A percentile compares a stretch with the other conserved stretches of the same genome.
These are phyloP conservation scores for Articulospora tetracladia DNA, from an alignment of 495 filamentous ascomycete genomes.

Conservation along the genomic window DNA sequence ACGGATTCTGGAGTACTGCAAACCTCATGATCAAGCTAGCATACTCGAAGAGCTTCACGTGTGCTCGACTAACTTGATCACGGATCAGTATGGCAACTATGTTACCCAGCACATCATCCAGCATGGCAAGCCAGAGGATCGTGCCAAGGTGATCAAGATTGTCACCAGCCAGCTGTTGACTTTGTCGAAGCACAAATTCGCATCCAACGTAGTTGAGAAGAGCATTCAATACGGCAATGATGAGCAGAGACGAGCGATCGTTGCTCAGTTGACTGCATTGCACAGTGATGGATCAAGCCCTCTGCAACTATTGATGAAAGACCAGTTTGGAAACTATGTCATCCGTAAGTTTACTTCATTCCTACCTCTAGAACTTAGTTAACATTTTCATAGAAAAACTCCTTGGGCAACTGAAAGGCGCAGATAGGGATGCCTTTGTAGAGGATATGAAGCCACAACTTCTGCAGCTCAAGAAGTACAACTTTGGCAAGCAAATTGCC, in stretches of 20 bases:
- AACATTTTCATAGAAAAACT: conserved; percentile 62
- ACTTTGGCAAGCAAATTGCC: conserved; percentile 73
- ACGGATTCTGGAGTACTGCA: conserved; percentile 83
- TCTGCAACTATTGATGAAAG: conserved; percentile 75
- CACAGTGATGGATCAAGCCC: conserved; percentile 63
- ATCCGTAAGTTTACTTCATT: conserved; percentile 67
- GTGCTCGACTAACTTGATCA: conserved; percentile 67
- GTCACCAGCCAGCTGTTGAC: conserved; percentile 69
- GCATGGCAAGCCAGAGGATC: conserved; percentile 74
- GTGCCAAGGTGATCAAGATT: conserved; percentile 64
- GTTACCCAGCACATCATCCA: conserved; percentile 93
- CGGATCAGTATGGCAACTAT: conserved; percentile 94
- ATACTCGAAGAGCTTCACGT: conserved; percentile 78
- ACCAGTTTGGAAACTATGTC: conserved; percentile 95
- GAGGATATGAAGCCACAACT: conserved; percentile 74
- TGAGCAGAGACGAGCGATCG: conserved; percentile 68
- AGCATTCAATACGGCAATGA: conserved; percentile 73
- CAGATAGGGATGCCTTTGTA: conserved; percentile 62
- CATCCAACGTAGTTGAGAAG: conserved; percentile 96
- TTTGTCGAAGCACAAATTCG: conserved; percentile 92
- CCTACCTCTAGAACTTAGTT: conserved; percentile 1
- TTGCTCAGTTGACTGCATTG: conserved; percentile 55
- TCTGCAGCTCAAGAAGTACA: conserved; percentile 63
- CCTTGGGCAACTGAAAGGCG: conserved; percentile 60
- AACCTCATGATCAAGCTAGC: conserved; percentile 60